Conservation (phyloP, 2,329 filamentous ascomycete species). For the Boeremia exigua region DNA sequence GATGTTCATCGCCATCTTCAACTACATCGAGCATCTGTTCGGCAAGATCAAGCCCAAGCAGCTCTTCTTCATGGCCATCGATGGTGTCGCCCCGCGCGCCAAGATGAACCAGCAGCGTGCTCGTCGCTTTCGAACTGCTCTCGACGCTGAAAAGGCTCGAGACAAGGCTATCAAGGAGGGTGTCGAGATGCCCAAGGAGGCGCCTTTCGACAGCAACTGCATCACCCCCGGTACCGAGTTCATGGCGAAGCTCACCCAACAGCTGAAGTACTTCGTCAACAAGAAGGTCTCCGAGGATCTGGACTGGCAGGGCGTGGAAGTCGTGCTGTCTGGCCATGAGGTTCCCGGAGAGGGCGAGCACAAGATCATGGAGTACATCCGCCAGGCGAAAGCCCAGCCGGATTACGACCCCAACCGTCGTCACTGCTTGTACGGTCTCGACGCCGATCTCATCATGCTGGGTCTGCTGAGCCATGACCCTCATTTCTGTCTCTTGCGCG, state of each 20-base stretch:
- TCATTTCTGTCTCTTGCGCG: constrained; percentile 94
- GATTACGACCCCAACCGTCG: constrained; percentile 91
- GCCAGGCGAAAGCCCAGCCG: constrained; percentile 93
- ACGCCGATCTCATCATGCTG: constrained; percentile 98
- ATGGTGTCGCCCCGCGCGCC: constrained; percentile 93
- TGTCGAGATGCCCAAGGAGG: constrained; percentile 90
- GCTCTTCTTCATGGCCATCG: constrained; percentile 99
- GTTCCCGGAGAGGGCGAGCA: constrained; percentile 98
- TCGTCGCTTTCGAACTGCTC: constrained; percentile 89
- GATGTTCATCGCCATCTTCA: constrained; percentile 99
- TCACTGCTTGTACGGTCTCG: constrained; percentile 95
- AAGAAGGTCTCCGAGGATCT: constrained; percentile 97
- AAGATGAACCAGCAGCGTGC: constrained; percentile 99
- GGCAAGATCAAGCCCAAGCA: constrained; percentile 98
- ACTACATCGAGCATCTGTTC: constrained; percentile 98
- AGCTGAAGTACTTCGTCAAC: constrained; percentile 97
- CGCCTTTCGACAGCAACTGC: constrained; percentile 97
- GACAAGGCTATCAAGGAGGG: constrained; percentile 92
- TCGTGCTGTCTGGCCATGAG: constrained; percentile 96
- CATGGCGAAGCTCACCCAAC: constrained; percentile 93
- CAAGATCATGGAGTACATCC: constrained; percentile 99
- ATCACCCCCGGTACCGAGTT: constrained; percentile 98
- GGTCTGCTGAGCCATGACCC: constrained; percentile 96
- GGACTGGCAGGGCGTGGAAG: constrained; percentile 96
- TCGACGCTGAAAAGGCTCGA: constrained; percentile 86